Conservation (phyloP, 352 stramenopile species). For the Thalassiosira hispida region DNA sequence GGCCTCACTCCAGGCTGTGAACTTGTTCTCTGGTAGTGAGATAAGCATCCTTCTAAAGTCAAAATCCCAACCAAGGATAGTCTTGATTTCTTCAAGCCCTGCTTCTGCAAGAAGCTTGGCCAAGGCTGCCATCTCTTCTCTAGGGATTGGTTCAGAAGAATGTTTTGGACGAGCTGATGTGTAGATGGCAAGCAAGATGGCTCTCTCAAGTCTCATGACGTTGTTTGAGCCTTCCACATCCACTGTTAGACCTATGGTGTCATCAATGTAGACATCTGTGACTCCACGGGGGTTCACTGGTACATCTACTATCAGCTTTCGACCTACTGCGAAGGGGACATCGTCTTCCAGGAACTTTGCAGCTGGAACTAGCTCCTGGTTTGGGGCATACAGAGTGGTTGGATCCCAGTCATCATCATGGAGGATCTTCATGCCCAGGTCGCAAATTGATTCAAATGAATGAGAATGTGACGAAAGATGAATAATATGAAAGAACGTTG, state of each 20-base stretch:
- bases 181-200: neutral
- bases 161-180: neutral
- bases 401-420: constrained; percentile 28
- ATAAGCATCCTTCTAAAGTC: constrained; percentile 1
- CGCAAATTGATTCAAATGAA: constrained; percentile 18
- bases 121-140: constrained; percentile 1
- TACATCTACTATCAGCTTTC: constrained; percentile 12
- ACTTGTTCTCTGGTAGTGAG: neutral
- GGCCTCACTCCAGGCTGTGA: neutral
- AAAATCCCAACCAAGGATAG: neutral
- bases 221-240: neutral
- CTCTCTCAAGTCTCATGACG: neutral
- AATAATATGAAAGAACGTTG: too few relatives aligned
- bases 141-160: constrained; percentile 1
- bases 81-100: constrained; percentile 7
- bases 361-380: constrained; percentile 7
- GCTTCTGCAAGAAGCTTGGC: constrained; percentile 6
- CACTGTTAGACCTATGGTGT: neutral
- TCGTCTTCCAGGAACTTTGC: constrained; percentile 6
- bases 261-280: constrained; percentile 4
- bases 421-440: constrained; percentile 11
- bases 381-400: neutral
- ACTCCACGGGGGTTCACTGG: neutral
- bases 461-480: too few relatives aligned
- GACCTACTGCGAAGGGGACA: constrained; percentile 4